Evolutionary conservation across 305 asterid genomes (phyloP).

Genomic region (Fraxinus ornus): DNA sequence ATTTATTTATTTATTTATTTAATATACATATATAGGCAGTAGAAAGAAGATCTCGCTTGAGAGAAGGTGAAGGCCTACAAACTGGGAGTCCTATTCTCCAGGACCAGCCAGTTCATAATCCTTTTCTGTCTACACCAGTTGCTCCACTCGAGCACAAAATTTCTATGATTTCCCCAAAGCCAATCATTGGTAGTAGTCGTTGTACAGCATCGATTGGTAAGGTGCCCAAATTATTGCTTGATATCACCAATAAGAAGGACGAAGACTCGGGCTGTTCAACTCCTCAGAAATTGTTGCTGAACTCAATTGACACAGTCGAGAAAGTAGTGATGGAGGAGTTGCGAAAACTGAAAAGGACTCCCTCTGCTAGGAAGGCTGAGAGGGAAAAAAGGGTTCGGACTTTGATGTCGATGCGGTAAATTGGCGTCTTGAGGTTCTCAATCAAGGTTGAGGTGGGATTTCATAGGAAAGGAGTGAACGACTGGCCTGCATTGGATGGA

Average conservation of each 20-base stretch:
- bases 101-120: constrained; percentile 46
- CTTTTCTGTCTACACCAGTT: constrained; percentile 44
- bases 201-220: constrained; percentile 42
- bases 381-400: constrained; percentile 61
- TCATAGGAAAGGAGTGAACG: constrained; percentile 25
- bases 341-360: constrained; percentile 58
- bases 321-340: constrained; percentile 71
- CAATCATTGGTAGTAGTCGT: constrained; percentile 27
- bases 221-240: constrained; percentile 66
- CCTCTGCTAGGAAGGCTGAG: constrained; percentile 62
- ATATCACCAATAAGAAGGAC: constrained; percentile 42
- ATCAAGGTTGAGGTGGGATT: constrained; percentile 55
- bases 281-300: constrained; percentile 69
- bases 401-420: constrained; percentile 75
- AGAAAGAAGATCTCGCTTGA: constrained; percentile 52
- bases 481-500: constrained; percentile 28
- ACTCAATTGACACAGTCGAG: constrained; percentile 71
- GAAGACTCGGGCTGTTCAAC: constrained; percentile 52
- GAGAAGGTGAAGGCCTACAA: constrained; percentile 54
- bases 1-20: neutral
- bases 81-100: constrained; percentile 49
- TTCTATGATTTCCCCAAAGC: constrained; percentile 43
- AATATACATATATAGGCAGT: constrained; percentile 41
- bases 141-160: constrained; percentile 61
- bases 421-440: constrained; percentile 29